Conservation (phyloP, 2,329 filamentous ascomycete genomes). For the Aureobasidium sp. region DNA sequence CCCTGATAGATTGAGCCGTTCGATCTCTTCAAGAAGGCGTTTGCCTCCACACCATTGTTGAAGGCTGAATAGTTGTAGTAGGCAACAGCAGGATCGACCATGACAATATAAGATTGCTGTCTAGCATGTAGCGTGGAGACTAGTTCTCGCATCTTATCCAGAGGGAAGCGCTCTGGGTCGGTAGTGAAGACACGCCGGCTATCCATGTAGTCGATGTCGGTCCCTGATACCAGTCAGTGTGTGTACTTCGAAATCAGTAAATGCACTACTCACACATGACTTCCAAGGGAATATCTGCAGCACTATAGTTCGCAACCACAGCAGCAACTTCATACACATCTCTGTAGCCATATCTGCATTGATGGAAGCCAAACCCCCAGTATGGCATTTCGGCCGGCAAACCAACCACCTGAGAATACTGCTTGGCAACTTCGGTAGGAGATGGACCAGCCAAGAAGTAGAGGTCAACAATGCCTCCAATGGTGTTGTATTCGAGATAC, state of each 20-base stretch:
- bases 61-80: conserved; percentile 48
- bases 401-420: conserved; percentile 46
- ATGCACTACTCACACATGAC: conserved; percentile 42
- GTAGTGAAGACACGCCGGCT: conserved; percentile 54
- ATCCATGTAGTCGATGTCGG: conserved; percentile 38
- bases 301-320: conserved; percentile 60
- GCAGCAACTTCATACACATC: conserved; percentile 60
- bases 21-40: conserved; percentile 43
- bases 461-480: conserved; percentile 67
- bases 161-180: conserved; percentile 57
- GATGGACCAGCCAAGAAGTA: conserved; percentile 46
- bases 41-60: conserved; percentile 53
- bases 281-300: conserved; percentile 59
- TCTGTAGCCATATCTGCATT: conserved; percentile 42
- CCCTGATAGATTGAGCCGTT: conserved; percentile 54
- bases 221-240: conserved; percentile 9
- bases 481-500: conserved; percentile 71
- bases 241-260: background rate
- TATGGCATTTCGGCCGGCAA: conserved; percentile 45
- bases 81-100: conserved; percentile 64
- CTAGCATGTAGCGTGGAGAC: conserved; percentile 45
- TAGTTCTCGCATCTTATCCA: conserved; percentile 59
- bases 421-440: conserved; percentile 41
- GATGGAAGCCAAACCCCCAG: conserved; percentile 44
- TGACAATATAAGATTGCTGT: conserved; percentile 44